These are phyloP conservation scores for Avicennia marina DNA, from an alignment of 257 asterid species.

Conservation along the genomic window DNA sequence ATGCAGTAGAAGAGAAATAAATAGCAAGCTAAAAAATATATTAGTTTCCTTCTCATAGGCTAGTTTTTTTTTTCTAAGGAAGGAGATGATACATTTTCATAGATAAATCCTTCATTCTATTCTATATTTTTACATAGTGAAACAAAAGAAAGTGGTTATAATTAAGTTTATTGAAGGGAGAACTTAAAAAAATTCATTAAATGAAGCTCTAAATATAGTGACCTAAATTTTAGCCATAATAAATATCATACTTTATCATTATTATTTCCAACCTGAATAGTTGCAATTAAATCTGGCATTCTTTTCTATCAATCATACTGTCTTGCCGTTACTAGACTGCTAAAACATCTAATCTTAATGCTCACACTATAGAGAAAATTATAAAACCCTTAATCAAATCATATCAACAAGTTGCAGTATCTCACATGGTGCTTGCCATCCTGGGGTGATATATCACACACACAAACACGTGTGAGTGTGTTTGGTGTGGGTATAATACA, in stretches of 20 bases:
- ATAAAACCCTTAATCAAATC: background rate
- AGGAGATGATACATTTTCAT: too few species aligned
- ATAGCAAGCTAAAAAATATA: too few species aligned
- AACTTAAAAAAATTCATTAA: too few species aligned
- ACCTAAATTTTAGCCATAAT: conserved; percentile 17
- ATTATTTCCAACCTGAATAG: conserved; percentile 50
- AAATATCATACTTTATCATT: background rate
- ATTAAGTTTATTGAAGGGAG: too few species aligned
- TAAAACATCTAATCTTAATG: conserved; percentile 8
- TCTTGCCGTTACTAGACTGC: conserved; percentile 28
- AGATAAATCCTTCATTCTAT: too few species aligned
- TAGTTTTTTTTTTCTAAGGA: too few species aligned
- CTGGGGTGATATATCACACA: conserved; percentile 22
- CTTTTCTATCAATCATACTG: conserved; percentile 26
- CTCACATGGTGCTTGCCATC: conserved; percentile 50
- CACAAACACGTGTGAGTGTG: background rate
- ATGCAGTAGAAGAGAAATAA: too few species aligned
- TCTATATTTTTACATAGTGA: too few species aligned
- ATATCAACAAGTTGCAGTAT: conserved; percentile 24
- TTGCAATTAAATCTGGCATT: conserved; percentile 31
- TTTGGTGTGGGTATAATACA: background rate
- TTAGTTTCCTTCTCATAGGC: too few species aligned
- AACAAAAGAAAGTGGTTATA: too few species aligned
- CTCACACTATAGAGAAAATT: background rate
- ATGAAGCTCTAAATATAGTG: too few species aligned